Percentiles rank a stretch among this genome's conserved stretches.
Conservation (phyloP, 306 rosid genomes). For the Vigna nakashimae region DNA sequence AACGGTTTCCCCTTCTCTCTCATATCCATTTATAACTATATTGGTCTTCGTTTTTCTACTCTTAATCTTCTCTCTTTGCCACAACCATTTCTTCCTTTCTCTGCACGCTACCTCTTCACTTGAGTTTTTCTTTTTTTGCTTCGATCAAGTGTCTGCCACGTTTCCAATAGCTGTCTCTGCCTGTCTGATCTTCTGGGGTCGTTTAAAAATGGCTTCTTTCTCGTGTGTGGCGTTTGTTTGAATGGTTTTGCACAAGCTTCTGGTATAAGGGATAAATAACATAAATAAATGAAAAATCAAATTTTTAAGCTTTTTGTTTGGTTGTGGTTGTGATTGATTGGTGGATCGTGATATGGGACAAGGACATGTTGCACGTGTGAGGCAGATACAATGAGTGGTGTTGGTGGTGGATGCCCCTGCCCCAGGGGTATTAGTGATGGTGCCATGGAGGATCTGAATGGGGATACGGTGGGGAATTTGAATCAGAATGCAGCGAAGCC, state of each 20-base stretch:
- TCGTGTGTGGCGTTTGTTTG: constrained; percentile 34
- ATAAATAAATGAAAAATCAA: not conserved
- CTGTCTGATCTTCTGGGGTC: constrained; percentile 35
- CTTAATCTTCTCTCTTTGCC: constrained; percentile 41
- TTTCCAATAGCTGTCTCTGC: constrained; percentile 45
- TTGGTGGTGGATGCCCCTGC: constrained; percentile 39
- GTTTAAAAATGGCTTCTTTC: constrained; percentile 40
- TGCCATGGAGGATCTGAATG: constrained; percentile 61
- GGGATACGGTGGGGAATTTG: constrained; percentile 49
- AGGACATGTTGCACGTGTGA: constrained; percentile 46
- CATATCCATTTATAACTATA: not conserved
- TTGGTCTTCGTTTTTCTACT: constrained; percentile 42
- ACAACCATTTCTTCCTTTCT: constrained; percentile 38
- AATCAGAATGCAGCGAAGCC: constrained; percentile 58
- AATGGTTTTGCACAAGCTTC: constrained; percentile 21
- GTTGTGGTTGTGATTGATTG: constrained; percentile 26
- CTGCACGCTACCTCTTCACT: not conserved
- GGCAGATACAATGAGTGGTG: constrained; percentile 30
- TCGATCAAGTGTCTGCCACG: constrained; percentile 48
- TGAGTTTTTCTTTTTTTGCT: constrained; percentile 11
- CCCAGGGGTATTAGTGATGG: constrained; percentile 37
- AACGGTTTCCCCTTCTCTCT: constrained; percentile 50
- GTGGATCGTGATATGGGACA: constrained; percentile 44
- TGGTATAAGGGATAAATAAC: constrained; percentile 9
- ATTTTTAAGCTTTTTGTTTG: constrained; percentile 21